Base-by-base conservation (phyloP, 352 stramenopile genomes). In the Phytophthora fragariaefolia region DNA sequence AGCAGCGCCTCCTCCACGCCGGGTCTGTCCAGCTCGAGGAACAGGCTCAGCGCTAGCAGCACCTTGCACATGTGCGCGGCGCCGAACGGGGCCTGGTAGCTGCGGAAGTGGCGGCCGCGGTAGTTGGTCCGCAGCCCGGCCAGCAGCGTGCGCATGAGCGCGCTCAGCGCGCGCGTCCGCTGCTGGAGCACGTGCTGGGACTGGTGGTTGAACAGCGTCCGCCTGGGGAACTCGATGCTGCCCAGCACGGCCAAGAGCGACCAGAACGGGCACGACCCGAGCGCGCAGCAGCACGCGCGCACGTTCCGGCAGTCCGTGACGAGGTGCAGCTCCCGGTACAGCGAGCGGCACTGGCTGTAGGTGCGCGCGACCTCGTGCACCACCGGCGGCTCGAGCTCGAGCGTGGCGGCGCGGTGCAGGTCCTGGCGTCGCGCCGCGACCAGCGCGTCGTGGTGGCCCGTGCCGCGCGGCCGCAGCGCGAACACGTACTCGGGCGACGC, bases 251-350 rank as follows among this genome's bases (percentile, higher is more conserved):
- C 51, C 30, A 74, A 74, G 24, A 91, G 73, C 22, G 79, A 85
- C 77, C 80, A 85, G 66, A 89, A 89, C 8, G 80, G 80, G 49
- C 83, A 91, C 58, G 79, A 76, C 6, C 76, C 74, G 24, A 87
- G 50, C 5, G 78, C 69, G 43, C 83, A 89, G 52, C 63, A 76
- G 53, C 83, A 91, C 30, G 77, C 75, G 1, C 56, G 63, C 6
- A 61, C 59, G 51, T 83, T 66, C 18, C 67, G 70, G 50, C 73
- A 78, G 66, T 87, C 61, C 4, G 80, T 89, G 20, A 82, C 57
- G 7, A 52, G 42, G 18, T 72, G 71, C 32, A 91, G 64, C 36
- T 77, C 52, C 20, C 54, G 55, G 57, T 86, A 91, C 17, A 91
- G 58, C 24, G 36, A 23, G 4, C 83, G 75, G 50, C 83, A 91